Conservation (phyloP, 495 filamentous ascomycete species). For the Clohesyomyces aquaticus region DNA sequence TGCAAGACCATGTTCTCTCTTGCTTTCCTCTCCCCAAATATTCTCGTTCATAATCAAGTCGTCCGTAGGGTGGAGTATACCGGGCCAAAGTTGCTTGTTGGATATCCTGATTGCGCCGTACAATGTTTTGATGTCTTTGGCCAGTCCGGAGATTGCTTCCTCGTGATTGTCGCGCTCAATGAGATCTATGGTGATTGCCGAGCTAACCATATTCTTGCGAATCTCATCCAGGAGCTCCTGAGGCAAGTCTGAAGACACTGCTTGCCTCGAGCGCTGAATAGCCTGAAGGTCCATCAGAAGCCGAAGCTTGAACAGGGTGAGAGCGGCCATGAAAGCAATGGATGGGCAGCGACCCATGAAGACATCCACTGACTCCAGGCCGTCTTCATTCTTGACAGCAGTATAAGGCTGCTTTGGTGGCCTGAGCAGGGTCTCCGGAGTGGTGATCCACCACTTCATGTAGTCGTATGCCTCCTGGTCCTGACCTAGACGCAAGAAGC, state of each 20-base stretch:
- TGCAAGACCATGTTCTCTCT: background rate
- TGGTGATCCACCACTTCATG: constrained; percentile 14
- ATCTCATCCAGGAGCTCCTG: constrained; percentile 5
- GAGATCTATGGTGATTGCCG: background rate
- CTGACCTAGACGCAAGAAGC: constrained; percentile 1
- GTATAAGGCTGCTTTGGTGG: constrained; percentile 3
- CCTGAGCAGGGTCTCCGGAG: background rate
- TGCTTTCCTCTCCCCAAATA: background rate
- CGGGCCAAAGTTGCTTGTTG: constrained; percentile 10
- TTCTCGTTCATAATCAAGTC: background rate
- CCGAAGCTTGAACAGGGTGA: constrained; percentile 9
- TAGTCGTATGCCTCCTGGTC: constrained; percentile 15
- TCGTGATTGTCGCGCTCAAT: constrained; percentile 8
- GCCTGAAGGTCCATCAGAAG: constrained; percentile 6
- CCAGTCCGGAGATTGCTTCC: background rate
- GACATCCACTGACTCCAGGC: background rate
- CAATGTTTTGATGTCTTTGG: constrained; percentile 1
- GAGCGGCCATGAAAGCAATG: background rate
- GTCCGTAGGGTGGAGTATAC: background rate
- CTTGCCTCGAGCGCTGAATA: background rate
- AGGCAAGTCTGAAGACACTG: background rate
- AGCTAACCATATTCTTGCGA: background rate
- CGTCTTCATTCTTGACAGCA: background rate
- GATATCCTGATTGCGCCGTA: background rate
- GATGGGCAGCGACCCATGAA: constrained; percentile 4